These are phyloP conservation scores for Leccinum pachyderme DNA, from an alignment of 1,284 basidiomycete species.

Conservation along the genomic window DNA sequence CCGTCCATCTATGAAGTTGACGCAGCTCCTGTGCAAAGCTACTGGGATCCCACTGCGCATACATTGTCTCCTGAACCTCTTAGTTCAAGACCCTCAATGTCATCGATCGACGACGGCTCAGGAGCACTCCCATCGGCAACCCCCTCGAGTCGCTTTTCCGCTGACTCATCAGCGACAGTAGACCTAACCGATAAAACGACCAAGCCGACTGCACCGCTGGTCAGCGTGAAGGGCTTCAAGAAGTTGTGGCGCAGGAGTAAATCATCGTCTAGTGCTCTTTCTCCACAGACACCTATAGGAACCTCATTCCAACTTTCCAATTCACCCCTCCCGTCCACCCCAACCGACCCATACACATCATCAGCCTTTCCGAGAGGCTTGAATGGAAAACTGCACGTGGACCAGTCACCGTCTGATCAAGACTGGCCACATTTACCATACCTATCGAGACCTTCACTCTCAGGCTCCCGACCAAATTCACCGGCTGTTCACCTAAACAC, in stretches of 20 bases:
- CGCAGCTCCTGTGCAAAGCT: constrained; percentile 28
- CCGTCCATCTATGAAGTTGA: constrained; percentile 47
- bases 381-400: constrained; percentile 33
- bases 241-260: constrained; percentile 74
- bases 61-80: constrained; percentile 19
- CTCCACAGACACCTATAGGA: constrained; percentile 31
- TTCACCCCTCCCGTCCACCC: constrained; percentile 14
- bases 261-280: constrained; percentile 40
- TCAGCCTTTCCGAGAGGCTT: constrained; percentile 14
- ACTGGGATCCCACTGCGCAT: constrained; percentile 41
- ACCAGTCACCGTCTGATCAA: constrained; percentile 60
- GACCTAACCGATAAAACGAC: constrained; percentile 19
- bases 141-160: constrained; percentile 67
- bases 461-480: constrained; percentile 24
- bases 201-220: constrained; percentile 38
- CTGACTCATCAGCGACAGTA: constrained; percentile 56
- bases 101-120: constrained; percentile 22
- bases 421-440: constrained; percentile 60
- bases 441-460: constrained; percentile 25
- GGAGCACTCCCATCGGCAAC: constrained; percentile 17
- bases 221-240: constrained; percentile 68
- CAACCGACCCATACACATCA: constrained; percentile 24
- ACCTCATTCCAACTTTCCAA: constrained; percentile 21
- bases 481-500: constrained; percentile 22
- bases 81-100: constrained; percentile 24